Evolutionary conservation across 148 eudicot genomes (phyloP).

Genomic region (Arbutus unedo): DNA sequence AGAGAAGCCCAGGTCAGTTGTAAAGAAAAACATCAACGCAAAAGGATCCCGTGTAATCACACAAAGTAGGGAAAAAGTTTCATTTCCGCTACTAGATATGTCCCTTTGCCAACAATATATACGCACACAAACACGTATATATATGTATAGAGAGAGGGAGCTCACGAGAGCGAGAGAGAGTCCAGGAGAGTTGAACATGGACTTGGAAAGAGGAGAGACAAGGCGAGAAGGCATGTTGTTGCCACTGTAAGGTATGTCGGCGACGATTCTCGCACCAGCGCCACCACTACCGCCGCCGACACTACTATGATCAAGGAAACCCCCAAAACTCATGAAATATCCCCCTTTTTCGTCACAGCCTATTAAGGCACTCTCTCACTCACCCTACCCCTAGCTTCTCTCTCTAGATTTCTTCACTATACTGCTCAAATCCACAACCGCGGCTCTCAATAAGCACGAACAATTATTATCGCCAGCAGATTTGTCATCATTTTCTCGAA

Average conservation of each 20-base stretch:
- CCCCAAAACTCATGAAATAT: conserved; percentile 89
- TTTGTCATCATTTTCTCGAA: neutral
- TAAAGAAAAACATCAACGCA: neutral
- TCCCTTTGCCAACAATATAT: no score
- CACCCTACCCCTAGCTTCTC: neutral
- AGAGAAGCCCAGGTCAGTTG: neutral
- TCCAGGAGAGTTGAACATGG: conserved; percentile 81
- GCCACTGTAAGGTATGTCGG: conserved; percentile 42
- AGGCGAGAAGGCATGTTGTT: conserved; percentile 53
- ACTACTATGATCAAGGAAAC: conserved; percentile 56
- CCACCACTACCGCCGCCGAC: conserved; percentile 25
- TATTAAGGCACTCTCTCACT: neutral
- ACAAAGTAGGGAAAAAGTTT: neutral
- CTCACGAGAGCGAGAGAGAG: conserved; percentile 88
- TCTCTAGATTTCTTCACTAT: conserved; percentile 14
- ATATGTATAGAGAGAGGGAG: neutral
- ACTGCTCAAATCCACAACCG: neutral
- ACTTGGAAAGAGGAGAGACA: conserved; percentile 50
- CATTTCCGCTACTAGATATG: no score
- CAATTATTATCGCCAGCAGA: neutral
- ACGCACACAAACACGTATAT: neutral
- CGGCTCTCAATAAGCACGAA: neutral
- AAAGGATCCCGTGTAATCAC: neutral
- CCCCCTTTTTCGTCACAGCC: conserved; percentile 11
- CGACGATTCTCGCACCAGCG: conserved; percentile 38